Evolutionary conservation across 257 asterid genomes (phyloP), one percentile per base, ranked within the genome.

Genomic region (Ilex asprella): DNA sequence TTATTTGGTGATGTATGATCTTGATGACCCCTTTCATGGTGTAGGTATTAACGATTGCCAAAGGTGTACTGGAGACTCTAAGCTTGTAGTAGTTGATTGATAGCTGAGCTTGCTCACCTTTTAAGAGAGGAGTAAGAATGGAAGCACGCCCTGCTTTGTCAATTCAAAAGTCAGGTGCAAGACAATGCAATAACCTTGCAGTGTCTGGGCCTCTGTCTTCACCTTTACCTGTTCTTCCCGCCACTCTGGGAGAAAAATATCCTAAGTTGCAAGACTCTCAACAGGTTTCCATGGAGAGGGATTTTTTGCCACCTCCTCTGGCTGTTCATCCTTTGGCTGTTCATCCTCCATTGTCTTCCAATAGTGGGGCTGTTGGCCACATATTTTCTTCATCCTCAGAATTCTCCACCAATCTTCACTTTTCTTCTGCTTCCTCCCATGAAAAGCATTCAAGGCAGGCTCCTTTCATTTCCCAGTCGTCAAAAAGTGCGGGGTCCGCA

Each of bases 101-200:
- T 35, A 64, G 58, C 31, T 39, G 66, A 55, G 64, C 32, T 61
- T 61, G 21, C 62, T 61, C 14, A 32, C 61, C 32, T 55, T n/a
- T 29, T 49, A 31, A 56, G 58, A 59, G 63, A 69, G 8, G 8
- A 60, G 65, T 61, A 58, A 68, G 39, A 39, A 89, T 86, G 95
- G 94, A 85, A 72, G 79, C 83, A 49, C 85, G 75, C 27, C 89
- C 74, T 44, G 71, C 81, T 70, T 63, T 86, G 62, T 81, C 87
- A 16, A 64, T 84, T 73, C 94, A 77, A 64, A 73, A 81, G 65
- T 68, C 87, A 16, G 77, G 76, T 61, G 65, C 81, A 44, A 80
- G 75, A 59, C 89, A 83, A 70, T 72, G 74, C 51, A 73, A 59
- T 77, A 82, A 71, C 66, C 79, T 73, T 70, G 90, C 81, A 56